phyloP scores from a whole-genome alignment of 768 basidiomycete genomes.

The Inosperma sp. region DNA sequence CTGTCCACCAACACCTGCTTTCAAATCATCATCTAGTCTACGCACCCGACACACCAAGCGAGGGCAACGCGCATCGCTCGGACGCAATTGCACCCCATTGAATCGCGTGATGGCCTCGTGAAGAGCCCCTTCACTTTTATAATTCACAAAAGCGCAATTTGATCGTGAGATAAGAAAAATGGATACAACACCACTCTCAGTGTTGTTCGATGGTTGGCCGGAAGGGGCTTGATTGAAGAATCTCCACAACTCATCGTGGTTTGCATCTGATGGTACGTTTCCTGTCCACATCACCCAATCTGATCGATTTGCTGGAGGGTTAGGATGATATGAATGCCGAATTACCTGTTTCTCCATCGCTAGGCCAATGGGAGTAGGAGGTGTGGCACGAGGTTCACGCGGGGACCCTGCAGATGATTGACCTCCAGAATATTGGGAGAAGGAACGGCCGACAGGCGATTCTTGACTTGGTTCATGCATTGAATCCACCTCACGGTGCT shows the following conservation, averaged over 20 bases:
- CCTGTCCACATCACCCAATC: constrained; percentile 98
- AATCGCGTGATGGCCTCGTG: constrained; percentile 64
- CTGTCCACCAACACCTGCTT: constrained; percentile 89
- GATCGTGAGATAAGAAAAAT: constrained; percentile 95
- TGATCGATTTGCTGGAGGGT: constrained; percentile 67
- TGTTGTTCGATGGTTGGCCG: constrained; percentile 1
- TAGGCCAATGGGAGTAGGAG: constrained; percentile 24
- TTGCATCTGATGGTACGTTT: constrained; percentile 81
- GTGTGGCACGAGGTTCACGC: constrained; percentile 13
- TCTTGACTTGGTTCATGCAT: not conserved
- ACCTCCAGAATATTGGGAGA: constrained; percentile 2
- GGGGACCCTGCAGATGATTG: constrained; percentile 10
- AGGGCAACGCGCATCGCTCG: constrained; percentile 67
- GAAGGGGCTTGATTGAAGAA: constrained; percentile 58
- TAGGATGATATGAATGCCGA: constrained; percentile 35
- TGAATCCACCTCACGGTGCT: constrained; percentile 23
- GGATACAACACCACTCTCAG: constrained; percentile 57
- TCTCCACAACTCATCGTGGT: constrained; percentile 78
- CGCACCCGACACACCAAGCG: constrained; percentile 80
- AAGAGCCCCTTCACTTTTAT: constrained; percentile 57
- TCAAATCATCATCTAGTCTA: constrained; percentile 76
- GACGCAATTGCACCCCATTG: constrained; percentile 67
- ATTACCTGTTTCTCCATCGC: constrained; percentile 29
- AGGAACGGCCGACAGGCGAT: constrained; percentile 4
- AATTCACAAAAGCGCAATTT: constrained; percentile 93